Evolutionary conservation across 2,329 filamentous ascomycete genomes (phyloP).

Genomic region (Calonectria honghensis): DNA sequence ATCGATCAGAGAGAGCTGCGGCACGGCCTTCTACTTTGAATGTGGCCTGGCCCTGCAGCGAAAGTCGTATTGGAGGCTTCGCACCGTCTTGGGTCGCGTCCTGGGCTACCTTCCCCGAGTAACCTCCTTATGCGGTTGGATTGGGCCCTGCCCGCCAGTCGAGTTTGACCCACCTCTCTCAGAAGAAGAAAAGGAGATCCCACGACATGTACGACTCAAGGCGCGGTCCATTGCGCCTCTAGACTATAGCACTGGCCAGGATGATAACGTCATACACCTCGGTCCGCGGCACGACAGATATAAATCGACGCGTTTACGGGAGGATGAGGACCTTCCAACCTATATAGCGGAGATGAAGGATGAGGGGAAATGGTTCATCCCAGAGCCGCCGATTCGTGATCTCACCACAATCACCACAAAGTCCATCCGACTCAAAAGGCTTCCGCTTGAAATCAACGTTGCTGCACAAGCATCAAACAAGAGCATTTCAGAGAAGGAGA

Average conservation of each 20-base stretch:
- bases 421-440: conserved; percentile 27
- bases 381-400: conserved; percentile 29
- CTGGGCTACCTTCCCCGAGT: conserved; percentile 31
- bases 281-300: not conserved
- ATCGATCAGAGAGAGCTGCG: not conserved
- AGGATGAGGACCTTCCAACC: conserved; percentile 13
- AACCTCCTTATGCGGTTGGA: conserved; percentile 31
- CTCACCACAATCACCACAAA: conserved; percentile 31
- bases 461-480: not conserved
- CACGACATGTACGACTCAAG: not conserved
- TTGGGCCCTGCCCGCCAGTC: conserved; percentile 36
- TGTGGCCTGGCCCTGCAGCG: conserved; percentile 1
- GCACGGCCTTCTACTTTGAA: not conserved
- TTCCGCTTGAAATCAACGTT: not conserved
- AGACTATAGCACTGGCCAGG: not conserved
- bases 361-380: conserved; percentile 26
- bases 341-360: conserved; percentile 26
- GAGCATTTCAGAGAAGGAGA: not conserved
- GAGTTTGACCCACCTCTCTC: conserved; percentile 28
- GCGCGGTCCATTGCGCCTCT: not conserved
- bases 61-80: conserved; percentile 34
- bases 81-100: conserved; percentile 33
- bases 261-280: not conserved
- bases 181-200: conserved; percentile 22
- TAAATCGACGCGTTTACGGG: not conserved